A percentile compares a stretch with the other conserved stretches of the same genome.
Evolutionary conservation across 768 basidiomycete species (phyloP).

Genomic region (Hericium rajendrae): DNA sequence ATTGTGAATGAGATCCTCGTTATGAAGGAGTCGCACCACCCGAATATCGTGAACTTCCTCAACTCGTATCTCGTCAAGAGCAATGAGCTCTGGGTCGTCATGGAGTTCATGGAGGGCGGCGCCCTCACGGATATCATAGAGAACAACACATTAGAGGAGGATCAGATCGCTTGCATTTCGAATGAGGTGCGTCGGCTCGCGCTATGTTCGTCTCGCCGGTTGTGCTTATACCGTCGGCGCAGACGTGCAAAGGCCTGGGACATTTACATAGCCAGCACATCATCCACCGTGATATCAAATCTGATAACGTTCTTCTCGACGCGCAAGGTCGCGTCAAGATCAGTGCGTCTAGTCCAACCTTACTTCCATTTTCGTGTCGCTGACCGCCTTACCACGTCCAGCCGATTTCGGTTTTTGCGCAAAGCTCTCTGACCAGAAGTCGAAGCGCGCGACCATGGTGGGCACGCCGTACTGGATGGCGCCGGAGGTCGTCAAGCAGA

Average conservation of each 20-base stretch:
- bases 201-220: background rate
- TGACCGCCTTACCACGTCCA: constrained; percentile 22
- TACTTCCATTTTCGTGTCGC: background rate
- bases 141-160: constrained; percentile 90
- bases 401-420: constrained; percentile 97
- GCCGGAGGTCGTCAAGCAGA: constrained; percentile 95
- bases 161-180: constrained; percentile 88
- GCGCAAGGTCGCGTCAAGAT: constrained; percentile 93
- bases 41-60: constrained; percentile 94
- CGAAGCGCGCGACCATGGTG: constrained; percentile 97
- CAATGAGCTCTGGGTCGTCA: constrained; percentile 92
- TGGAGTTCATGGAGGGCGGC: constrained; percentile 99
- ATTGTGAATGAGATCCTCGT: constrained; percentile 98
- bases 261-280: constrained; percentile 91
- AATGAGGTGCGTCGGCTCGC: constrained; percentile 57
- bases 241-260: constrained; percentile 93
- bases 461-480: constrained; percentile 99
- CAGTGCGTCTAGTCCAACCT: constrained; percentile 46
- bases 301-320: constrained; percentile 91
- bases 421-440: constrained; percentile 92
- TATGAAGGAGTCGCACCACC: constrained; percentile 97
- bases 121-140: constrained; percentile 97
- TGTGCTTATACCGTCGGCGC: background rate
- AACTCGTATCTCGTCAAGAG: constrained; percentile 84
- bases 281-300: constrained; percentile 96